Conservation (phyloP, 2,329 filamentous ascomycete genomes). For the Alternaria sp. region DNA sequence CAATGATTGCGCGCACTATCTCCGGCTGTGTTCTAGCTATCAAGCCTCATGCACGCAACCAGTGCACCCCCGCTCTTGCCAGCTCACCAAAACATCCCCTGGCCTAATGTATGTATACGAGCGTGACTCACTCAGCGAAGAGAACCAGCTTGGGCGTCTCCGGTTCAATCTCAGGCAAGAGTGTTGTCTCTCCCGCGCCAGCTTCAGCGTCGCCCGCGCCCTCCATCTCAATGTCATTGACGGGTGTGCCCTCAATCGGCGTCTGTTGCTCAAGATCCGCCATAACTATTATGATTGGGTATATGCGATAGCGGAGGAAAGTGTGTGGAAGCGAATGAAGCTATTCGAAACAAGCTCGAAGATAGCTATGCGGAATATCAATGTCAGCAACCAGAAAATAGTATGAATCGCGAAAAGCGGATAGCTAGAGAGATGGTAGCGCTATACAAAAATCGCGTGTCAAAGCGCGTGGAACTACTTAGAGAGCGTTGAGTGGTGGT, state of each 20-base stretch:
- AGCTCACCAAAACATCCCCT: not conserved
- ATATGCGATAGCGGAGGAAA: not conserved
- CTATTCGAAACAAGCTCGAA: not conserved
- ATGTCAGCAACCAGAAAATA: not conserved
- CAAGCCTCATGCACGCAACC: not conserved
- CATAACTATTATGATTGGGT: conserved; percentile 26
- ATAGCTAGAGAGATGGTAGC: not conserved
- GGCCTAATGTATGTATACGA: not conserved
- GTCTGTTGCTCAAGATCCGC: conserved; percentile 42
- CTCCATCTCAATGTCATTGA: conserved; percentile 61
- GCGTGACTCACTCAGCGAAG: conserved; percentile 55
- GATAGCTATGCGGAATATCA: not conserved
- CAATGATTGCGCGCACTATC: not conserved
- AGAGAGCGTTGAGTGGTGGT: not conserved
- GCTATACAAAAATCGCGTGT: not conserved
- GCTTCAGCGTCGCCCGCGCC: conserved; percentile 25
- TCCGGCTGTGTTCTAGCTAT: not conserved
- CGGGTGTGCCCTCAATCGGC: conserved; percentile 39
- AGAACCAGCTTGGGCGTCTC: conserved; percentile 51
- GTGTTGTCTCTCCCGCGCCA: conserved; percentile 35
- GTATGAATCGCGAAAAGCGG: not conserved
- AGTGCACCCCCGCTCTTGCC: not conserved
- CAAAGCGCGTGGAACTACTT: not conserved
- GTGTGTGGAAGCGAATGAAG: conserved; percentile 3
- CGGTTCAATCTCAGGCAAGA: conserved; percentile 56